These are phyloP conservation scores for Pulicaria dysenterica DNA, from an alignment of 129 eudicot species.

Conservation along the genomic window DNA sequence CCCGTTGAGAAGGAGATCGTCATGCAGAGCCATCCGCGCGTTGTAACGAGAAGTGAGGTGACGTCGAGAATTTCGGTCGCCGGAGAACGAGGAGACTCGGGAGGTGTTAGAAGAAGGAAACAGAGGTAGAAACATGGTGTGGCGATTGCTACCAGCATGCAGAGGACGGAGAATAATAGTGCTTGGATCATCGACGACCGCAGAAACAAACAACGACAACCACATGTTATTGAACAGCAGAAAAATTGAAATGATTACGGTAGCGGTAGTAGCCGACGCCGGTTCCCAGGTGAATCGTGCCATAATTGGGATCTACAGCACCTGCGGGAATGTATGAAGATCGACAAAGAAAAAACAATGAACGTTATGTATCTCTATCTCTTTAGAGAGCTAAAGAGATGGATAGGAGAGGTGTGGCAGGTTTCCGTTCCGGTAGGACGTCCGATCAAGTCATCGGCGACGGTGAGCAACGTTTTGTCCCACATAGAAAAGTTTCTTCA, in stretches of 20 bases:
- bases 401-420: not conserved
- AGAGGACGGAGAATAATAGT: conserved; percentile 35
- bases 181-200: conserved; percentile 29
- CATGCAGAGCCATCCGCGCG: conserved; percentile 92
- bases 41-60: conserved; percentile 47
- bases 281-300: conserved; percentile 21
- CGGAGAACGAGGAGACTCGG: conserved; percentile 31
- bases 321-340: conserved; percentile 1
- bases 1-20: conserved; percentile 90
- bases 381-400: not conserved
- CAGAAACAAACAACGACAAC: conserved; percentile 17
- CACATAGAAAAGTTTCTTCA: not conserved
- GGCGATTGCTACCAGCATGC: conserved; percentile 37
- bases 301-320: conserved; percentile 28
- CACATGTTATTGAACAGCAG: conserved; percentile 4
- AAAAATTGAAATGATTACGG: conserved; percentile 12
- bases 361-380: not conserved
- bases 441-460: conserved; percentile 22
- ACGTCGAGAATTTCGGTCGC: conserved; percentile 43
- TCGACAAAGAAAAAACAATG: conserved; percentile 10
- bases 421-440: conserved; percentile 6
- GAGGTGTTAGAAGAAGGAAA: conserved; percentile 42
- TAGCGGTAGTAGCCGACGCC: conserved; percentile 2
- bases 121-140: conserved; percentile 61
- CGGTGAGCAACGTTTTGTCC: conserved; percentile 17